Percentiles rank a stretch among this genome's conserved stretches.
Conservation (phyloP, 495 filamentous ascomycete genomes). For the Penicillium herquei region DNA sequence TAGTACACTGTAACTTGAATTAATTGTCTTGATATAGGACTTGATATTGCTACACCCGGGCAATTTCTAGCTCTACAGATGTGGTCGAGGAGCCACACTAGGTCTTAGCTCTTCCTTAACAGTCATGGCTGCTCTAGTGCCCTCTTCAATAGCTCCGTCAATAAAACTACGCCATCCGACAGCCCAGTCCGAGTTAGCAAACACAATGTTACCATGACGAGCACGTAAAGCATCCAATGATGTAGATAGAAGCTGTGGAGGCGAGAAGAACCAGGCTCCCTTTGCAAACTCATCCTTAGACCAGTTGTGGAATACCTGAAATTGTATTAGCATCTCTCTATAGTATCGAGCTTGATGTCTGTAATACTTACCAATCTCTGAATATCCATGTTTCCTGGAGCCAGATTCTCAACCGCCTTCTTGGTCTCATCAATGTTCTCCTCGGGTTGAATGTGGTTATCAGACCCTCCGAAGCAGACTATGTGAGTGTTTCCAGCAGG, state of each 20-base stretch:
- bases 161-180: slow-evolving; percentile 33
- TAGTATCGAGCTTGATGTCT: not conserved
- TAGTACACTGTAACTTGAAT: too few species aligned
- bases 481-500: slow-evolving; percentile 25
- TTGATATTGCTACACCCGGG: too few species aligned
- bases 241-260: slow-evolving; percentile 13
- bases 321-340: not conserved
- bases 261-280: slow-evolving; percentile 28
- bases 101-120: slow-evolving; percentile 17
- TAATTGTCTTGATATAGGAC: too few species aligned
- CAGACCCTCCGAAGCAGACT: slow-evolving; percentile 20
- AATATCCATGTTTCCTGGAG: slow-evolving; percentile 23
- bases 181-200: slow-evolving; percentile 34
- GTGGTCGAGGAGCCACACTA: not conserved
- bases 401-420: slow-evolving; percentile 16
- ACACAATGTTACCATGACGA: slow-evolving; percentile 24
- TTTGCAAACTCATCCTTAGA: slow-evolving; percentile 29
- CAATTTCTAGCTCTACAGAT: not conserved
- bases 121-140: slow-evolving; percentile 19
- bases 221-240: slow-evolving; percentile 22
- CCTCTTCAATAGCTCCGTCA: slow-evolving; percentile 35
- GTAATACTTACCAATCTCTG: slow-evolving; percentile 13
- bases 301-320: slow-evolving; percentile 32
- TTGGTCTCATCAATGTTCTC: slow-evolving; percentile 18
- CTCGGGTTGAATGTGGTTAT: slow-evolving; percentile 23